Conservation (phyloP, 2,329 filamentous ascomycete genomes). For the Trichoderma semiorbis region DNA sequence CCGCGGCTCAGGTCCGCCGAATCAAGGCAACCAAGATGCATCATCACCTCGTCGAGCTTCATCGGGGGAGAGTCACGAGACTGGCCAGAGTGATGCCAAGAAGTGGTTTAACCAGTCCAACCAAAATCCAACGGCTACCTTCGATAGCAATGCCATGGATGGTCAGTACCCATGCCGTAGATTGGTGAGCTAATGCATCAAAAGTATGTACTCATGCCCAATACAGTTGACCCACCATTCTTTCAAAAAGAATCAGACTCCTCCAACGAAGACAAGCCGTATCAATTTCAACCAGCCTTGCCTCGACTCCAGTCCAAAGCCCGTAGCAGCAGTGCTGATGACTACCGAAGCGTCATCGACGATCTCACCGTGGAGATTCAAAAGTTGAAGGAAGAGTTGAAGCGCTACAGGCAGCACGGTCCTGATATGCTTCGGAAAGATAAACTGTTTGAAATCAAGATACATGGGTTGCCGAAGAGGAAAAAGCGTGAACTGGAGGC, state of each 20-base stretch:
- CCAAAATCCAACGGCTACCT: slow-evolving; percentile 43
- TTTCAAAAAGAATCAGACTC: slow-evolving; percentile 52
- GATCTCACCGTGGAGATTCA: slow-evolving; percentile 84
- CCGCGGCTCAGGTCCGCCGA: slow-evolving; percentile 25
- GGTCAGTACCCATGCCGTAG: slow-evolving; percentile 30
- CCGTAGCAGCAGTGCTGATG: slow-evolving; percentile 63
- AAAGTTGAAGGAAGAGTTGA: slow-evolving; percentile 68
- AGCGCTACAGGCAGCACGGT: slow-evolving; percentile 65
- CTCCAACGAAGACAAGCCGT: slow-evolving; percentile 44
- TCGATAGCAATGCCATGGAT: slow-evolving; percentile 47
- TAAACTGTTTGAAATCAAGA: slow-evolving; percentile 77
- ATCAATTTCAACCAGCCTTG: slow-evolving; percentile 23
- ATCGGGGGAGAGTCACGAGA: slow-evolving; percentile 49
- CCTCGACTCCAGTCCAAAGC: slow-evolving; percentile 33
- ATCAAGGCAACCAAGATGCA: slow-evolving; percentile 21
- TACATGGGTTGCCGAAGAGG: slow-evolving; percentile 67
- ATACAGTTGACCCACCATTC: slow-evolving; percentile 51
- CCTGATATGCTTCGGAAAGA: slow-evolving; percentile 67
- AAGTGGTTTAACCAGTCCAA: slow-evolving; percentile 56
- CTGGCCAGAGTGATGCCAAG: slow-evolving; percentile 47
- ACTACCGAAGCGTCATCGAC: slow-evolving; percentile 80
- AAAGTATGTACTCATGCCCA: slow-evolving; percentile 2
- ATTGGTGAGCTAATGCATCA: neutral
- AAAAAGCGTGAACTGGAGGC: slow-evolving; percentile 77
- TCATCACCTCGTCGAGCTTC: slow-evolving; percentile 37